Conservation (phyloP, 106 monocot species). For the Dioscorea dumetorum region DNA sequence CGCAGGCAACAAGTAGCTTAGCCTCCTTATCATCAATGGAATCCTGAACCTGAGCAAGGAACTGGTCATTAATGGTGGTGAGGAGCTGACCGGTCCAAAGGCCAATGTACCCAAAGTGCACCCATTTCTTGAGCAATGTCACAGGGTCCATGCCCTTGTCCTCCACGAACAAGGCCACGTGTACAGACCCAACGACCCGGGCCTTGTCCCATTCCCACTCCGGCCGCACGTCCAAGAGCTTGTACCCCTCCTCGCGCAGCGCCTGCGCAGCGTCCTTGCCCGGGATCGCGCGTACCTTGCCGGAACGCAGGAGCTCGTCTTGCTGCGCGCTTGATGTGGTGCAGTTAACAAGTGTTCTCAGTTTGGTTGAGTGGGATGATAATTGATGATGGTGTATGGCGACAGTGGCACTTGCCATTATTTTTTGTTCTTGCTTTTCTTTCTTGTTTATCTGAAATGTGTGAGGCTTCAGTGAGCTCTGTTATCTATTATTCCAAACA, state of each 20-base stretch:
- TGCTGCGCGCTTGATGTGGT: no score
- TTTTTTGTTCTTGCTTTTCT: background rate
- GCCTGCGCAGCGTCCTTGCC: conserved; percentile 32
- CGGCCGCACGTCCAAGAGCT: conserved; percentile 74
- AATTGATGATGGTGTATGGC: background rate
- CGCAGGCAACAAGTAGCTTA: conserved; percentile 88
- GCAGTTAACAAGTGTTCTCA: background rate
- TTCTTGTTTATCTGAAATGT: background rate
- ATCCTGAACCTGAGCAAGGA: conserved; percentile 49
- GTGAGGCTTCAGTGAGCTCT: no score
- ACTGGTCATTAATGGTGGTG: conserved; percentile 55
- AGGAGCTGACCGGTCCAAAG: conserved; percentile 82
- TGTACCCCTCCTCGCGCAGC: conserved; percentile 42
- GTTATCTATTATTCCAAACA: no score
- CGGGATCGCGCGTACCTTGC: conserved; percentile 34
- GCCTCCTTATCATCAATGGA: conserved; percentile 39
- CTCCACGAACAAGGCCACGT: conserved; percentile 82
- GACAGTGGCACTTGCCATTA: background rate
- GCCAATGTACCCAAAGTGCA: conserved; percentile 90
- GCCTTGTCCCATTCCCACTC: conserved; percentile 81
- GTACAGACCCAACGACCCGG: conserved; percentile 47
- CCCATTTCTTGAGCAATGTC: conserved; percentile 77
- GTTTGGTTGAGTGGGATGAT: background rate
- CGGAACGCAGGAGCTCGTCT: conserved; percentile 36
- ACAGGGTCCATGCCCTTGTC: conserved; percentile 54